Conservation (phyloP, 306 rosid genomes). For the Prunus padus region DNA sequence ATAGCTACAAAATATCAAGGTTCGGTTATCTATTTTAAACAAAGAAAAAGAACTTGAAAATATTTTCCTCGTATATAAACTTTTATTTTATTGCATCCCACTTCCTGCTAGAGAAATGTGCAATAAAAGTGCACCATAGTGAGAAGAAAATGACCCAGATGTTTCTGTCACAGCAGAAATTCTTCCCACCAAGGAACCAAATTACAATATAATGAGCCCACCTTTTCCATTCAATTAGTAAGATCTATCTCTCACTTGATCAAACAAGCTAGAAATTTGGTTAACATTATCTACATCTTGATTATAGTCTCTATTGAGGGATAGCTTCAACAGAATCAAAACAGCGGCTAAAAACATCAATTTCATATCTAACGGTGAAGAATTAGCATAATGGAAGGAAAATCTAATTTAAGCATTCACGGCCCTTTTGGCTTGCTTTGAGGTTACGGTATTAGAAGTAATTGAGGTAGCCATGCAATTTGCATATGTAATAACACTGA, state of each 20-base stretch:
- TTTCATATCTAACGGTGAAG: not conserved
- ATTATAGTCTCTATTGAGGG: not conserved
- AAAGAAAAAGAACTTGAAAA: not conserved
- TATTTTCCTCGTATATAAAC: not conserved
- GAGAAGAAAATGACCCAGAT: not conserved
- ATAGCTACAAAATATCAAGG: not conserved
- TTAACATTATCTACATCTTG: not conserved
- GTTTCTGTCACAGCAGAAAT: not conserved
- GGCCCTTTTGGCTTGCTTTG: not conserved
- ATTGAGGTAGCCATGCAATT: not conserved
- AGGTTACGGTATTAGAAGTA: not conserved
- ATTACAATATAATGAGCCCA: not conserved
- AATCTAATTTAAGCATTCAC: not conserved
- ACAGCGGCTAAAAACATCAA: too few species aligned
- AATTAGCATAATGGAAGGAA: not conserved
- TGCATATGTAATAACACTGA: not conserved
- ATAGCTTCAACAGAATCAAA: not conserved
- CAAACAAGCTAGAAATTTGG: not conserved
- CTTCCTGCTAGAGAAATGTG: not conserved
- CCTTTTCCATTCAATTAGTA: not conserved
- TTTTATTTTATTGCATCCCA: not conserved
- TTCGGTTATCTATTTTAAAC: not conserved
- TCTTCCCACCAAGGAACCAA: not conserved
- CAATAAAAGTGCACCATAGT: not conserved
- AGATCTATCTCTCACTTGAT: not conserved